Evolutionary conservation across 2,329 filamentous ascomycete species (phyloP), one percentile per base, ranked within the genome.

Genomic region (Akanthomyces muscarius): DNA sequence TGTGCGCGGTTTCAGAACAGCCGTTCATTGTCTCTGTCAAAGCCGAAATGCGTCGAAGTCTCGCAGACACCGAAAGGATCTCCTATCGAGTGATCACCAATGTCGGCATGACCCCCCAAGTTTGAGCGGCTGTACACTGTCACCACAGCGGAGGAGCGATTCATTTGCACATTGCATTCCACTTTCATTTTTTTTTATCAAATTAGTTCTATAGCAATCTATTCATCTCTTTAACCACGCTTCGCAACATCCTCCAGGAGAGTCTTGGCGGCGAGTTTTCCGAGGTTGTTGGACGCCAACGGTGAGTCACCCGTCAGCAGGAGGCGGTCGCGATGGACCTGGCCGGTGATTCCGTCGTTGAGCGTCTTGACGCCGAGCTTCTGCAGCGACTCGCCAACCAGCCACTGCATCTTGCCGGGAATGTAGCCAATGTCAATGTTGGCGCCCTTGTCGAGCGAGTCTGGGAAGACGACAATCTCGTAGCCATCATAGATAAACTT

Each of bases 341-440:
- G 62, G 8, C 66, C 65, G 5, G 66, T 66, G 42, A 67, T 67
- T 33, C 36, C 44, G 6, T 50, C 58, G 28, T 67, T 67, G 11
- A 67, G 38, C 21, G 61, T 45, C 56, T 54, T 64, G 42, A 67
- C 61, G 21, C 65, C 65, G 4, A 65, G 66, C 53, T 62, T 59
- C 1, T 45, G 41, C 11, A 68, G 61, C 8, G 50, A 8, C 25
- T 68, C 65, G 41, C 65, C 66, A 5, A 68, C 66, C n/a, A 66
- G 61, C 66, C 66, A 68, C 33, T 56, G 36, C 66, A 68, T 68
- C 64, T 68, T 66, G 53, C 66, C 65, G 25, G 66, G 66, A 33
- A 68, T 64, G 54, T 68, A 68, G 38, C 66, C 66, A 52, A 68
- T 68, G 16, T 65, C 66, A 21, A 68, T 62, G 47, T 68, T 68